Percentiles rank a stretch among this genome's conserved stretches.
Conservation (phyloP, 805 yeast genomes). For the Naumovozyma baii region DNA sequence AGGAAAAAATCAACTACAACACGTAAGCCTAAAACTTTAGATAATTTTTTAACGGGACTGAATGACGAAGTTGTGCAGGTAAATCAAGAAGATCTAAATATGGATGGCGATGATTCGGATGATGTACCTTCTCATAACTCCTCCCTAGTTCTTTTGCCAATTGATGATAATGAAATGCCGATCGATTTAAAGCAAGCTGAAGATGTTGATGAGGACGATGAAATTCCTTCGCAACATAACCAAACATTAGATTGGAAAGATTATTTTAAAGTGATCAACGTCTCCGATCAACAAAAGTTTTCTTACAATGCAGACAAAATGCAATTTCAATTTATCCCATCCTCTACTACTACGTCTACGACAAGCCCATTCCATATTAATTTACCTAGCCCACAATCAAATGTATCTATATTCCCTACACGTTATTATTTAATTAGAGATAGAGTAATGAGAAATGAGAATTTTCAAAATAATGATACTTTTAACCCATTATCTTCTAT, state of each 20-base stretch:
- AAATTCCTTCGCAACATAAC: slow-evolving; percentile 1
- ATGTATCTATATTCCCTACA: slow-evolving; percentile 37
- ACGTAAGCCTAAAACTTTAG: slow-evolving; percentile 8
- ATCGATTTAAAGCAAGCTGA: slow-evolving; percentile 3
- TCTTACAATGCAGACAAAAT: slow-evolving; percentile 51
- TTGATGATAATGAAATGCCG: neutral
- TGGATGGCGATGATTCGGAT: slow-evolving; percentile 6
- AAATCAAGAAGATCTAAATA: no score
- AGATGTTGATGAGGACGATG: slow-evolving; percentile 4
- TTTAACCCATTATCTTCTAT: slow-evolving; percentile 31
- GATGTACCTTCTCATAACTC: slow-evolving; percentile 1
- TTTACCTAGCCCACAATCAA: slow-evolving; percentile 22
- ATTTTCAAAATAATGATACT: slow-evolving; percentile 41
- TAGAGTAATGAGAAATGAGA: slow-evolving; percentile 64
- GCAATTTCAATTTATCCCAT: slow-evolving; percentile 41
- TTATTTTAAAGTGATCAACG: slow-evolving; percentile 56
- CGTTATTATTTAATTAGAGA: slow-evolving; percentile 60
- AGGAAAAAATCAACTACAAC: neutral
- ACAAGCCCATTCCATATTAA: slow-evolving; percentile 8
- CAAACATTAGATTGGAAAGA: slow-evolving; percentile 54
- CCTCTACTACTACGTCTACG: slow-evolving; percentile 4
- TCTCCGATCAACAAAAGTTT: slow-evolving; percentile 54
- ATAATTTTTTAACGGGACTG: slow-evolving; percentile 7
- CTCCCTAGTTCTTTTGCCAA: slow-evolving; percentile 1
- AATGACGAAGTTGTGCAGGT: no score